phyloP scores from a whole-genome alignment of 2,329 filamentous ascomycete genomes.

The Xylariaceae sp. region DNA sequence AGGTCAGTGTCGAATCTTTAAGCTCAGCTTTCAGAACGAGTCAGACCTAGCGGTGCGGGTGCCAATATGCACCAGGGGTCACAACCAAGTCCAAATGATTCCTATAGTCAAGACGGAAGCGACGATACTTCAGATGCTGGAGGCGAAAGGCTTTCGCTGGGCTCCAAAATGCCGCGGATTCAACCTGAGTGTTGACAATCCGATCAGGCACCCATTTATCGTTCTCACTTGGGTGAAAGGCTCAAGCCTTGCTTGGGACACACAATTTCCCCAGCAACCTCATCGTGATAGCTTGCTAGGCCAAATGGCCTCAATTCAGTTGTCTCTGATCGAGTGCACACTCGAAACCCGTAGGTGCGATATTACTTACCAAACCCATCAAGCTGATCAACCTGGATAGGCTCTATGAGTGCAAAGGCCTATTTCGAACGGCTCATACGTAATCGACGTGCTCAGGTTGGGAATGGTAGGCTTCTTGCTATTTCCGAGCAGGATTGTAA shows the following conservation, averaged over 20 bases:
- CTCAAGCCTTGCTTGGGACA: not conserved
- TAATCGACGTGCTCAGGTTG: not conserved
- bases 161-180: constrained; percentile 5
- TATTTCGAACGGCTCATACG: constrained; percentile 1
- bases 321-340: constrained; percentile 5
- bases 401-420: not conserved
- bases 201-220: constrained; percentile 7
- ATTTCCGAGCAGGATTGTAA: constrained; percentile 2
- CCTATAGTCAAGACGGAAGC: constrained; percentile 2
- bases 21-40: constrained; percentile 1
- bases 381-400: not conserved
- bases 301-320: constrained; percentile 6
- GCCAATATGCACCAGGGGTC: not conserved
- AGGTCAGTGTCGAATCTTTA: constrained; percentile 2
- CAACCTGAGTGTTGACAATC: constrained; percentile 1
- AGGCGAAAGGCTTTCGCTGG: constrained; percentile 3
- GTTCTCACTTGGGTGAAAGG: constrained; percentile 1
- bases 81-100: not conserved
- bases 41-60: not conserved
- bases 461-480: not conserved
- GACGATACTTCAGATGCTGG: constrained; percentile 1
- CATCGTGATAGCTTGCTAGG: constrained; percentile 1
- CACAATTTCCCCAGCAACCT: not conserved
- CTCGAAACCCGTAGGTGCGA: constrained; percentile 1
- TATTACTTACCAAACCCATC: not conserved